Evolutionary conservation across 1,284 basidiomycete genomes (phyloP).

Genomic region (Ganoderma resinaceum): DNA sequence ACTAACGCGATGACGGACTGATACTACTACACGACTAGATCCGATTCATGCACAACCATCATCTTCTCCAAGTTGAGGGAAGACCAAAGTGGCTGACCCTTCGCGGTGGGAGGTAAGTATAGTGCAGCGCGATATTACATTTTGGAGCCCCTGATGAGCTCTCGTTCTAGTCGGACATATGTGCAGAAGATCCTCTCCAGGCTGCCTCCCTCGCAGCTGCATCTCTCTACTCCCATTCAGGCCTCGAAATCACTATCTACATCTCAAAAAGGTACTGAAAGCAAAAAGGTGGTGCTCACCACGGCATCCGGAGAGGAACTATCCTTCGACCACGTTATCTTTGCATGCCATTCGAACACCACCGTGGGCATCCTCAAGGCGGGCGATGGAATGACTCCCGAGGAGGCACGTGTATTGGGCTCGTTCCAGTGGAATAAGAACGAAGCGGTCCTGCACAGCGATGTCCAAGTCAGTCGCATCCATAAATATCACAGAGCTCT

Average conservation of each 20-base stretch:
- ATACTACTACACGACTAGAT: conserved; percentile 43
- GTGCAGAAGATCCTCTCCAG: conserved; percentile 68
- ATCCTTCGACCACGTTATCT: conserved; percentile 77
- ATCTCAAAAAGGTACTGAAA: not conserved
- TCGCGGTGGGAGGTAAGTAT: conserved; percentile 68
- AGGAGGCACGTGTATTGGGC: conserved; percentile 66
- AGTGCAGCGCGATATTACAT: not conserved
- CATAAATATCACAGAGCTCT: conserved; percentile 44
- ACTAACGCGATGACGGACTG: not conserved
- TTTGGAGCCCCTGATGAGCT: conserved; percentile 10
- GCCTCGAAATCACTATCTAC: conserved; percentile 40
- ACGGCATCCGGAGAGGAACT: conserved; percentile 51
- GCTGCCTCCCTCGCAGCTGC: conserved; percentile 60
- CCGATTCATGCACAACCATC: conserved; percentile 84
- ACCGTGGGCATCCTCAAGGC: conserved; percentile 64
- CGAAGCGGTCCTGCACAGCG: conserved; percentile 74
- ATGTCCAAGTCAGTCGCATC: conserved; percentile 37
- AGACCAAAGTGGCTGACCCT: conserved; percentile 84
- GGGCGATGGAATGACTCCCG: conserved; percentile 56
- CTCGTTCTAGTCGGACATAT: conserved; percentile 59
- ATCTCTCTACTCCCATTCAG: conserved; percentile 65
- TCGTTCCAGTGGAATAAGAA: conserved; percentile 77
- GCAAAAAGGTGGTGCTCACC: conserved; percentile 47
- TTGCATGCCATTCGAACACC: conserved; percentile 81
- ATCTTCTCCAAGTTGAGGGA: conserved; percentile 77